Evolutionary conservation across 2,329 filamentous ascomycete species (phyloP), one percentile per base, ranked within the genome.

Genomic region (Sporothrix luriei): DNA sequence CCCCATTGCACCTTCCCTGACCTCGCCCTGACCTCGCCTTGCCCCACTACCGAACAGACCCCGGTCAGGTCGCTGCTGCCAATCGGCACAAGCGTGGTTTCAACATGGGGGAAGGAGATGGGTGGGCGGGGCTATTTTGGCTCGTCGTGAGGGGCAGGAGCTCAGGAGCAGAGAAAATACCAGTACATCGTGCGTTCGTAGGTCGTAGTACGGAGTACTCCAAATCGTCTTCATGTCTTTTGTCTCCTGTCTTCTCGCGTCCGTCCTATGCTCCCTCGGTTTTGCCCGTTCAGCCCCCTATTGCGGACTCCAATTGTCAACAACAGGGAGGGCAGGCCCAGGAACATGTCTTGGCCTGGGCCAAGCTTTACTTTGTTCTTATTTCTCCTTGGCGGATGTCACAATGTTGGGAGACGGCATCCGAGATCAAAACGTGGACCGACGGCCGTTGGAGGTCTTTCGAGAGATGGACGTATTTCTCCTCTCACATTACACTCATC

Each of bases 1-100:
- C 26, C 4, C 26, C 19, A 24, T 61, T 14, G 55, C 40, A 26
- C 14, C 21, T 62, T 54, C 26, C 19, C 19, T 9, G 13, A 24
- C 11, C 57, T 61, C 55, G 38, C n/a, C n/a, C 10, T 43, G 5
- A 11, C 57, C 57, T 46, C 33, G 40, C 57, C 38, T 5, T 11
- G 38, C 57, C 38, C 38, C 57, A 62, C 57, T 43, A 59, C 40
- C 21, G 5, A 61, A 10, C 62, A 9, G n/a, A 51, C 62, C 62
- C 46, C 51, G 61, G 43, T 49, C 43, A 24, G 61, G 61, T 49
- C 61, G 61, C 33, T 65, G 61, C 61, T 65, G 61, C 33, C 46
- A 64, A 65, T 51, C 62, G 46, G 46, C 62, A 26, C 62, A 65
- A 65, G 62, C 62, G 62, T 51, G 26, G 62, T 65, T 65, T 65